Evolutionary conservation across 192 early-diverging fungal genomes (phyloP), one percentile per base, ranked within the genome.

Genomic region (Nowakowskiella sp.): DNA sequence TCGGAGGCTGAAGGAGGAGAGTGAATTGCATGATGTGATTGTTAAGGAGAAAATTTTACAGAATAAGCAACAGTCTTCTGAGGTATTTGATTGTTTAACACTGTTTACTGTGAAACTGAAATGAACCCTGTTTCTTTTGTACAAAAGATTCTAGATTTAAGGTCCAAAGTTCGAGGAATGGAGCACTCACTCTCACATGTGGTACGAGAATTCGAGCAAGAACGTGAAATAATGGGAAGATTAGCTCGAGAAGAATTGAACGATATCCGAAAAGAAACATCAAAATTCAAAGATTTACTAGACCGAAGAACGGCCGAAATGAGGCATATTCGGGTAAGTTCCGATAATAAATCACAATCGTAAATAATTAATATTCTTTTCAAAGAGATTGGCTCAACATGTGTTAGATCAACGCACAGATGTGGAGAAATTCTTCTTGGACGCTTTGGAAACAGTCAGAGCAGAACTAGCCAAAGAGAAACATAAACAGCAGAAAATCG

Each of bases 1-100:
- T 49, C 30, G 59, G 36, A 55, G 67, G 43, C 57, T 82, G 31
- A 32, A 58, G 44, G 74, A 80, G 51, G 80, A 82, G 56, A 79
- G 73, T 31, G 73, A 81, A 23, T 32, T 82, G n/a, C 71, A 82
- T 62, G 66, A 70, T 44, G 72, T 77, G 28, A 82, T 82, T 59
- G 77, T 82, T 22, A 77, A 71, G 52, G 77, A 82, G 45, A 82
- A 82, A 56, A 81, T 82, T 50, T 19, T 74, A 7, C 74, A 81
- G 50, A 56, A 62, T 0, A 74, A 77, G 62, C 65, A 72, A 26
- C 80, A 80, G 51, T 44, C 44, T 24, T 50, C 65, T 55, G 72
- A 80, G 64, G 77, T 80, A 57, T 6, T 1, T 6, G 45, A 39
- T 29, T 7, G 8, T 13, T 21, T 21, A 8, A 39, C 13, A 58